Base-by-base conservation (phyloP, 1,139 yeast species). In the Citeromyces siamensis region DNA sequence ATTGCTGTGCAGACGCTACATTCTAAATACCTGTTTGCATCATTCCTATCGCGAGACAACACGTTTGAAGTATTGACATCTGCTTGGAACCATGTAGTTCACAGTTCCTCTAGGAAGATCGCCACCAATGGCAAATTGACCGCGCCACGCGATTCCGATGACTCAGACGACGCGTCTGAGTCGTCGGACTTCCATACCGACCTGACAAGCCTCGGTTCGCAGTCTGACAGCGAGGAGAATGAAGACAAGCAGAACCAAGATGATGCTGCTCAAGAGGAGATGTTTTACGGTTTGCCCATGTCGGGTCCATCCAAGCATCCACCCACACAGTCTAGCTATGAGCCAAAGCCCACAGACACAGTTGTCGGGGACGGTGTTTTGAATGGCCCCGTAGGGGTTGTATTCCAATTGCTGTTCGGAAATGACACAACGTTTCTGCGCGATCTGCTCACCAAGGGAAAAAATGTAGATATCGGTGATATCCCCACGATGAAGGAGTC, bases 301-400 rank as follows among this genome's bases (percentile, higher is more conserved):
- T 47, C 65, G 19, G 85, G 84, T 0, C 82, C 85, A 2, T 54
- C 56, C 5, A 60, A 66, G 2, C 88, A 79, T 49, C 56, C 62
- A 0, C 68, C 79, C 7, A 75, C 85, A 0, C 53, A 56, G 3
- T 51, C 62, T 18, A 67, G 62, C 1, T 75, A 75, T 50, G 62
- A 62, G 5, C 67, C 72, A 39, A 72, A 68, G 23, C 53, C 73
- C 3, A 68, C 66, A 17, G 95, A 88, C 42, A 72, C 74, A 2
- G 64, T 75, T 35, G 66, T 88, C 35, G 55, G 67, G 7, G 81
- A 79, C 22, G 85, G 77, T 28, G 59, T 61, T 1, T 54, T 83
- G 33, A 57, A 64, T 36, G 95, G 88, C 0, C 97, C 98, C 0
- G 49, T 86, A 18, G 97, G 97, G 2, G 83, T 77, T 0, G 72